Conservation (phyloP, 179 eudicot genomes). For the Beta macrorhiza region DNA sequence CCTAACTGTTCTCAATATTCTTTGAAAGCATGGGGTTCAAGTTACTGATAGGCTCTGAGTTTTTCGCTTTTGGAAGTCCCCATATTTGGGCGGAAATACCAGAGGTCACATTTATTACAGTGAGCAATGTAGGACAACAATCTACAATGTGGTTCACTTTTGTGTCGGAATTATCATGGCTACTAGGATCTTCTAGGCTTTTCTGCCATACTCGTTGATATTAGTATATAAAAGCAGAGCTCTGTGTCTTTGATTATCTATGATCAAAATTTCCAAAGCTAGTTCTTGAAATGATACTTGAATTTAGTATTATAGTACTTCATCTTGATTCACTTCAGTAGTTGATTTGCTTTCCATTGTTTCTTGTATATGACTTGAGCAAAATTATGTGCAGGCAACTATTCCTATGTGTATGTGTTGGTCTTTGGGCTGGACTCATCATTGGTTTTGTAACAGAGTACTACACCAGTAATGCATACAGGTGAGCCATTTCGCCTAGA, state of each 20-base stretch:
- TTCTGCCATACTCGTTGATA: neutral
- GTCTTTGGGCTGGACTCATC: conserved; percentile 95
- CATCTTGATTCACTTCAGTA: neutral
- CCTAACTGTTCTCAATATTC: neutral
- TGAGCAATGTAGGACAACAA: neutral
- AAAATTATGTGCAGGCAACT: conserved; percentile 64
- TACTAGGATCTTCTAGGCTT: neutral
- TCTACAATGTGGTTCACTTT: neutral
- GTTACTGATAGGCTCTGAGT: neutral
- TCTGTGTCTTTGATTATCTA: neutral
- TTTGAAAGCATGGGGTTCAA: too few species aligned
- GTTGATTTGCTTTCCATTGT: neutral
- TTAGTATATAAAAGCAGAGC: neutral
- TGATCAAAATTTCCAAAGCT: too few species aligned
- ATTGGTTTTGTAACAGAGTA: conserved; percentile 94
- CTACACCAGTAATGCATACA: conserved; percentile 95
- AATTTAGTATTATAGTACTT: too few species aligned
- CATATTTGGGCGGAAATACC: neutral
- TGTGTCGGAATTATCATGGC: neutral
- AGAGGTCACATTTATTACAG: neutral
- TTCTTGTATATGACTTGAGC: neutral
- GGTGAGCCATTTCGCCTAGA: conserved; percentile 38
- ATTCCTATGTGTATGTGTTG: conserved; percentile 81
- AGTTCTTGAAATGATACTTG: neutral
- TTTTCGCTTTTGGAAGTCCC: neutral